Evolutionary conservation across 768 basidiomycete genomes (phyloP), one percentile per base, ranked within the genome.

Genomic region (Lepiota brunneoincarnata): DNA sequence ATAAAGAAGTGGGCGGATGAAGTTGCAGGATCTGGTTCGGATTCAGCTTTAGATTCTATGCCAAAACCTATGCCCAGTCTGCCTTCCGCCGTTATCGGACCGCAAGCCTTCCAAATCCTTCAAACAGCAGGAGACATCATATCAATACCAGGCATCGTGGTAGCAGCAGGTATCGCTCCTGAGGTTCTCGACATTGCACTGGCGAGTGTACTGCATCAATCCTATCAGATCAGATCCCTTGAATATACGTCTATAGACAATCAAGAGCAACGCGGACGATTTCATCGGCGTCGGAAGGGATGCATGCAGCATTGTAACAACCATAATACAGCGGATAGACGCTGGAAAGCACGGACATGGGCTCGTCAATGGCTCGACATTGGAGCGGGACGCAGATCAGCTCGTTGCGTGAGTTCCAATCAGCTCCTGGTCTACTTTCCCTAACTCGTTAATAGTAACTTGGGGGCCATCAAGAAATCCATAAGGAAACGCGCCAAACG

Each of bases 271-370:
- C 18, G 40, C 41, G 17, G 53, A 41, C 6, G 39, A 44, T 12
- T 48, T 54, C 18, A 34, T 40, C 4, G 15, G 37, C 12, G 39
- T 54, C 20, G 53, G 53, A 21, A 47, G 36, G 20, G 38, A 54
- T 20, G 36, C 53, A 3, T 54, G 53, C 15, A 6, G n/a, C 4
- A 48, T 54, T 43, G 36, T 54, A 46, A 34, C 21, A 21, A 41
- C 46, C 5, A 23, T 54, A 7, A 31, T 54, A 15, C 37, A 42
- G 18, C 28, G 46, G 31, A 46, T 54, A 18, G 40, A 54, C 3
- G 37, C 14, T 1, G 14, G 38, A 23, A 21, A 26, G 14, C 36
- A 6, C 14, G 50, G 34, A 18, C 18, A 24, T 7, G 17, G 12
- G 17, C n/a, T 28, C 12, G 18, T 14, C 5, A 28, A 46, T n/a